These are phyloP conservation scores for Pleoardoris graminearum DNA, from an alignment of 2,329 filamentous ascomycete species.

Conservation along the genomic window DNA sequence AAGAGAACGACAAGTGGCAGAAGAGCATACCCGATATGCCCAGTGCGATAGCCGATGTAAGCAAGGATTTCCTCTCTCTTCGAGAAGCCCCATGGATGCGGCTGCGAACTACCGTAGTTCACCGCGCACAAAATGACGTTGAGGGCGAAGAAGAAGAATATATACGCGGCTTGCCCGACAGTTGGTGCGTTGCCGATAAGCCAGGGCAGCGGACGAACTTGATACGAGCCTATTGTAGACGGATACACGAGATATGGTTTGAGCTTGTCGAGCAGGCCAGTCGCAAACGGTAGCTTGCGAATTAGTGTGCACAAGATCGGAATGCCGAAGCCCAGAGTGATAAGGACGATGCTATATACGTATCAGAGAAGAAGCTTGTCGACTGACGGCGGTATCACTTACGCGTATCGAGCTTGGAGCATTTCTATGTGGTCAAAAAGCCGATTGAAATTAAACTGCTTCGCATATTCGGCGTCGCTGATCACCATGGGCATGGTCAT, in stretches of 20 bases:
- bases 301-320: too few species aligned
- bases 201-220: constrained; percentile 10
- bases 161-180: constrained; percentile 50
- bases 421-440: too few species aligned
- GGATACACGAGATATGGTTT: constrained; percentile 13
- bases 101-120: constrained; percentile 2
- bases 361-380: too few species aligned
- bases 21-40: constrained; percentile 48
- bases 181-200: constrained; percentile 44
- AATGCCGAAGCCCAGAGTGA: too few species aligned
- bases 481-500: too few species aligned
- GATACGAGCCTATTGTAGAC: constrained; percentile 9
- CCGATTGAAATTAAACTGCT: too few species aligned
- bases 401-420: too few species aligned
- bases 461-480: too few species aligned
- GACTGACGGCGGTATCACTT: too few species aligned
- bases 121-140: constrained; percentile 18
- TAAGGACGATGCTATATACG: too few species aligned
- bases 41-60: constrained; percentile 48
- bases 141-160: constrained; percentile 27
- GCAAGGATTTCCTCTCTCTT: constrained; percentile 33
- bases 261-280: too few species aligned
- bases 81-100: constrained; percentile 26
- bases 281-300: too few species aligned
- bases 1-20: constrained; percentile 52